Evolutionary conservation across 164 flowering plant genomes (phyloP), one percentile per base, ranked within the genome.

Genomic region (Stephania yunnanensis): DNA sequence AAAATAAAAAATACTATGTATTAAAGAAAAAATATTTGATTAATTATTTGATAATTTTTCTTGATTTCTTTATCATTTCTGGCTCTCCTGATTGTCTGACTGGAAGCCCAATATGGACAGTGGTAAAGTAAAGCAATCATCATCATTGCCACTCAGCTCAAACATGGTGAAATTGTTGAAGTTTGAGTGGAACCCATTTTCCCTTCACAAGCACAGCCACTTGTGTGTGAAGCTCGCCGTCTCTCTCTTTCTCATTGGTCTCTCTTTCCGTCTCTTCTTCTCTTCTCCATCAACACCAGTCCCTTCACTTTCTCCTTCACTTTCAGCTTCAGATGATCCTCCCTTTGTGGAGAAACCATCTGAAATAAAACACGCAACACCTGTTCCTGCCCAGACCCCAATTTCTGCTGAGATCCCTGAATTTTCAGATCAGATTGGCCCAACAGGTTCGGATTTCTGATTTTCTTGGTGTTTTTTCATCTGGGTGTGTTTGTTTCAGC

Each of bases 261-360:
- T 94, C 48, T 85, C 89, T 44, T 87, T 89, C 78, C 88, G 89
- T 31, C 83, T 92, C 73, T 76, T 87, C 46, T 73, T 83, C 76
- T 89, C 92, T 46, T 78, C 76, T 76, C 11, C 15, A 10, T 82
- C 89, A 13, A 10, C 80, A 75, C 70, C 74, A 11, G 29, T 81
- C 76, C 73, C 75, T 0, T 76, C 86, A 2, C 78, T 69, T 71
- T 66, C 82, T 2, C 73, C 75, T 0, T 76, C 86, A 2, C 78
- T 69, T 71, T 66, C 82, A 2, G 79, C 70, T 30, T 9, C 42
- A 36, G 42, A 36, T 36, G 2, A 2, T 36, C 42, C 53, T 13
- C 46, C 79, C 63, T 69, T 61, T n/a, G 63, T 69, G 42, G 81
- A 77, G 53, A 73, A 46, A n/a, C 2, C 80, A 64, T 79, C 66